phyloP scores from a whole-genome alignment of 768 basidiomycete species.

The Leccinum boreale region DNA sequence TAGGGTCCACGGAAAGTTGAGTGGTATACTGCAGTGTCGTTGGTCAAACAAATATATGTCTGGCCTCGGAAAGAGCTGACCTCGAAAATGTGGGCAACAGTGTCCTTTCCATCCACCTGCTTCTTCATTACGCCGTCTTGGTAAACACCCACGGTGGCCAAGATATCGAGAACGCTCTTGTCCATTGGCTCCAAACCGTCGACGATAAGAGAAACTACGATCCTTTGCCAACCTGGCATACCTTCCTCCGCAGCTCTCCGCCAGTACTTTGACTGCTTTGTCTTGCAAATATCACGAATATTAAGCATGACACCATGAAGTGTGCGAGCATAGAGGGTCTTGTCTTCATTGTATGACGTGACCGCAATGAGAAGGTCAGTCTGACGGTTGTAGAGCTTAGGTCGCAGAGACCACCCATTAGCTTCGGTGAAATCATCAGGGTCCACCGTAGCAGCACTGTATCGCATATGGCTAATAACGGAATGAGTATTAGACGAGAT shows the following conservation, averaged over 20 bases:
- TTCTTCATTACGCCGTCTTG: slow-evolving; percentile 97
- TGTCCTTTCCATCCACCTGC: slow-evolving; percentile 82
- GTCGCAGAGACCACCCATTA: slow-evolving; percentile 80
- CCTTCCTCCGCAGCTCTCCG: slow-evolving; percentile 79
- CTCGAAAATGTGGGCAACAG: slow-evolving; percentile 94
- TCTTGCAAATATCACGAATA: slow-evolving; percentile 96
- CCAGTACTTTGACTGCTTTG: slow-evolving; percentile 93
- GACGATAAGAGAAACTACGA: slow-evolving; percentile 84
- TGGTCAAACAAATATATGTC: slow-evolving; percentile 4
- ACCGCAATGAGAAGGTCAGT: slow-evolving; percentile 95
- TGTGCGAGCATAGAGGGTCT: slow-evolving; percentile 86
- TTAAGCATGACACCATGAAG: slow-evolving; percentile 97
- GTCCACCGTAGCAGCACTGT: slow-evolving; percentile 88
- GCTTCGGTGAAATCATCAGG: slow-evolving; percentile 84
- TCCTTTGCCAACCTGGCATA: slow-evolving; percentile 85
- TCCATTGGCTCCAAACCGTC: slow-evolving; percentile 96
- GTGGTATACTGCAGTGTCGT: slow-evolving; percentile 76
- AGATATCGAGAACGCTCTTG: slow-evolving; percentile 85
- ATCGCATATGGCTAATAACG: slow-evolving; percentile 72
- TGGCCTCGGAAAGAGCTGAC: slow-evolving; percentile 35
- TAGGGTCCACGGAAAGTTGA: slow-evolving; percentile 88
- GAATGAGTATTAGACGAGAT: not conserved
- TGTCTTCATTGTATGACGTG: slow-evolving; percentile 92
- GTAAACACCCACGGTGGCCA: slow-evolving; percentile 89
- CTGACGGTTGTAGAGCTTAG: slow-evolving; percentile 80